Evolutionary conservation across 805 yeast genomes (phyloP), one percentile per base, ranked within the genome.

Genomic region (Lipomyces chichibuensis): DNA sequence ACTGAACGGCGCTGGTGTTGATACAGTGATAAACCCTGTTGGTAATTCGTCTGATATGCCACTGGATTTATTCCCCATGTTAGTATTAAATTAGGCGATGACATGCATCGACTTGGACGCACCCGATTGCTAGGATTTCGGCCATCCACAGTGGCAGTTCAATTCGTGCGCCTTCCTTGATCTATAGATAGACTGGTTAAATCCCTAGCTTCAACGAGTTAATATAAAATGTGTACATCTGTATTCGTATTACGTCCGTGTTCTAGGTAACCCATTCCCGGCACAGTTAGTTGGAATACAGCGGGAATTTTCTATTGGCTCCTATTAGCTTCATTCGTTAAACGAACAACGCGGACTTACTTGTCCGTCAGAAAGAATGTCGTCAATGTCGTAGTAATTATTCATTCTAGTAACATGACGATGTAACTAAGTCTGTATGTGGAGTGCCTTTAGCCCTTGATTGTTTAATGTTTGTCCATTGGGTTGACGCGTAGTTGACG

Each of bases 111-210:
- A 71, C 14, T 74, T 13, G 13, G 72, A 67, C 82, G 74, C 71
- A 78, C 72, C 79, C 77, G 23, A 84, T 80, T 0, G 97, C 97
- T 39, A 93, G 79, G 1, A 89, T 84, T 66, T 88, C 88, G 0
- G 97, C 96, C 53, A 94, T 78, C 98, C 98, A 94, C 35, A 92
- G 77, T 0, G 98, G 98, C 29, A 94, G 81, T 65, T 90, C 93
- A 2, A 92, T 74, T 73, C 87, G 87, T 2, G 92, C 82, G 43
- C 86, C 87, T 72, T 85, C 82, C 63, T 80, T 78, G 37, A 88
- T 80, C 67, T 87, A 29, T 29, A 75, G 14, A 32, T 43, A n/a
- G 13, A 20, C 11, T 46, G 20, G 14, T 2, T 43, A 59, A 14
- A 60, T 55, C 2, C 23, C 25, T 17, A n/a, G 33, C 27, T 2